Evolutionary conservation across 108 stramenopile genomes (phyloP), one percentile per base, ranked within the genome.

Genomic region (Pseudonitzschia delicatissima): DNA sequence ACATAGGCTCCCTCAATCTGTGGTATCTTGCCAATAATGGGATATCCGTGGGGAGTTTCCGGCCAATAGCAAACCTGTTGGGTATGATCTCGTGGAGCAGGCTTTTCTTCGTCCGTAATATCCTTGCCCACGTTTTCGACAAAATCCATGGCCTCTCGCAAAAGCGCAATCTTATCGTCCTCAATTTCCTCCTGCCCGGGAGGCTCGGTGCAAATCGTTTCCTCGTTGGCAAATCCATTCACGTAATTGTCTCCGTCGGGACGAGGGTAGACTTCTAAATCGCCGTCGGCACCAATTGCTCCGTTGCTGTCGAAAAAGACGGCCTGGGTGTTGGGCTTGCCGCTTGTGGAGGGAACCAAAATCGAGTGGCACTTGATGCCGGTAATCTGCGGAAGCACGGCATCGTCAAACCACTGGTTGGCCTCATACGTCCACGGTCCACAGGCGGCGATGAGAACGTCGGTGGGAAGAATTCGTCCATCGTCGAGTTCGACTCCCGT

Each of bases 21-120:
- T 11, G 92, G 88, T 2, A 96, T 58, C 28, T 57, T 48, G 8
- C 91, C 92, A 48, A 96, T 85, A 31, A 94, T 72, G 29, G 95
- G 95, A 23, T 85, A 27, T n/a, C 85, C 92, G 73, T 96, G 91
- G n/a, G 72, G 62, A 11, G 84, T 81, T 71, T 69, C 78, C 3
- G 84, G 84, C 40, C 81, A 64, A 63, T 85, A 81, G 58, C 84
- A 85, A 18, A 77, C 52, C 42, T 85, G 84, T 62, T 65, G 27
- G 32, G 73, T 77, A 55, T 81, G 77, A 9, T 78, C 67, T 7
- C 42, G 42, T n/a, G 17, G 42, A 3, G 17, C 7, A 13, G 42
- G 42, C n/a, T 44, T 26, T 71, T n/a, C 64, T 74, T 20, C 25
- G 50, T 51, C 50, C 12, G 1, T 25, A 23, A 6, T 23, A 51